phyloP scores from a whole-genome alignment of 805 yeast species.

The Yarrowia sp. region DNA sequence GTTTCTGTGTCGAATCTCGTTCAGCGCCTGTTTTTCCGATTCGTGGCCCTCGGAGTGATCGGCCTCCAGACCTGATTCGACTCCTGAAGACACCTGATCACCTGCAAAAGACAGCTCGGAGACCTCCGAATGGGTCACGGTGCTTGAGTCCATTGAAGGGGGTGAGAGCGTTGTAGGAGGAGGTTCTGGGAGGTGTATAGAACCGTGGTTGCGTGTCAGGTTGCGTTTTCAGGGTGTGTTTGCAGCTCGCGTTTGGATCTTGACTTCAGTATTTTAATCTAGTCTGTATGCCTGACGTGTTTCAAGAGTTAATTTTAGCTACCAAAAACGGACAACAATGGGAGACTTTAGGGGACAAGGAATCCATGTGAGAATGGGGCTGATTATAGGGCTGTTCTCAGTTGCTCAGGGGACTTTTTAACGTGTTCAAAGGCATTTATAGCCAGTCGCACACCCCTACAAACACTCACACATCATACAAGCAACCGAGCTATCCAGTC shows the following conservation, averaged over 20 bases:
- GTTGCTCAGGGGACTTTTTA: too few species aligned
- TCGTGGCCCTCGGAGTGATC: conserved; percentile 12
- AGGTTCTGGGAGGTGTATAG: neutral
- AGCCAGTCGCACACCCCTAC: too few species aligned
- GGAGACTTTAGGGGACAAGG: too few species aligned
- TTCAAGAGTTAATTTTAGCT: neutral
- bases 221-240: too few species aligned
- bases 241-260: neutral
- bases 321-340: neutral
- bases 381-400: too few species aligned
- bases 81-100: conserved; percentile 19
- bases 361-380: neutral
- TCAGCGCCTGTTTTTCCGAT: neutral
- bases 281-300: neutral
- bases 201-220: neutral
- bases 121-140: conserved; percentile 20
- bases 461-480: neutral
- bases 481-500: neutral
- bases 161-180: neutral
- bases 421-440: too few species aligned
- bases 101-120: conserved; percentile 23
- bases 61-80: conserved; percentile 20
- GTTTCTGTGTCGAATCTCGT: neutral
- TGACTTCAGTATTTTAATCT: neutral
- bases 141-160: neutral